Evolutionary conservation across 2,329 filamentous ascomycete genomes (phyloP), one percentile per base, ranked within the genome.

Genomic region (Aspergillus ustus): DNA sequence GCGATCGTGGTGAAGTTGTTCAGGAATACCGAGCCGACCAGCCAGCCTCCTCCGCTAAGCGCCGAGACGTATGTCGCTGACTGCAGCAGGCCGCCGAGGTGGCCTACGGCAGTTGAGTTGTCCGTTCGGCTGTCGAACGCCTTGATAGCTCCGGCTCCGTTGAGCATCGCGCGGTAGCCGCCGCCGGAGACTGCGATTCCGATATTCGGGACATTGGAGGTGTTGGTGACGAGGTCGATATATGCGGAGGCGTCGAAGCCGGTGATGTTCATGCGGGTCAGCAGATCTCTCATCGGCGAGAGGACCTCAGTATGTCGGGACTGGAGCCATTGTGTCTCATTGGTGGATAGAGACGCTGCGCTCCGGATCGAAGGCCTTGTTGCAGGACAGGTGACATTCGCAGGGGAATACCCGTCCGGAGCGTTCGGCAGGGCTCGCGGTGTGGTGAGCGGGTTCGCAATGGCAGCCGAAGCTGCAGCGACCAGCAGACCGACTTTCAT

Each of bases 91-190:
- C 93, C 93, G 54, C 92, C 91, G 25, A 97, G 81, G 52, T 92
- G 90, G 4, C 91, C 91, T 3, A 78, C 70, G 7, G 70, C 77
- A 0, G 86, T 90, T 2, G 88, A 81, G 59, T 86, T 85, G 0
- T 81, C 74, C 0, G 90, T 93, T 20, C 93, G 86, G 68, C 78
- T 85, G 74, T 97, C 93, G 67, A 92, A 93, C 0, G 92, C 93
- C 31, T 90, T 86, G 17, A 96, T 69, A 48, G 89, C 89, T 63
- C 93, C 93, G 17, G 89, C 93, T 43, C 91, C 92, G 72, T 91
- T 94, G 80, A 93, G 82, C 80, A 96, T 82, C n/a, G 93, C 92
- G 60, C 93, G 84, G 74, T 95, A 96, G 40, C 93, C 93, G 73
- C 93, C 93, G 13, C 92, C 92, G 0, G 91, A 95, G 49, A 91